Evolutionary conservation across 169 alveolate species (phyloP).

Genomic region (Cyclospora cayetanensis): DNA sequence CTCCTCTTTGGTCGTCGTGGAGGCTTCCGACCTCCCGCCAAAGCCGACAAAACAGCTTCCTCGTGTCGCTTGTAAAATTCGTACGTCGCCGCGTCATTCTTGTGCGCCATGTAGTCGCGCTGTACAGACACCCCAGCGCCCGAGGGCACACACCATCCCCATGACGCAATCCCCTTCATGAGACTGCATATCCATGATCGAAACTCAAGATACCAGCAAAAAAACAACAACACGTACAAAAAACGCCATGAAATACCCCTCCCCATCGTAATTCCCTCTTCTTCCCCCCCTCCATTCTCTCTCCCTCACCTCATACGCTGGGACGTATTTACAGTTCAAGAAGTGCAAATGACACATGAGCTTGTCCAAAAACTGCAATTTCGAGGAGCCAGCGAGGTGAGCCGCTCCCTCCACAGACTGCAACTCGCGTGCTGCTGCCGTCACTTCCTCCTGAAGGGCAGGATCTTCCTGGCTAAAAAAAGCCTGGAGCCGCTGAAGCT

Average conservation of each 20-base stretch:
- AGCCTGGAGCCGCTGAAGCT: conserved; percentile 69
- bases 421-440: conserved; percentile 75
- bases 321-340: conserved; percentile 77
- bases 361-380: conserved; percentile 89
- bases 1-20: conserved; percentile 60
- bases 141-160: no score
- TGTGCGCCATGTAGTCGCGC: conserved; percentile 56
- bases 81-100: conserved; percentile 62
- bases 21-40: conserved; percentile 73
- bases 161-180: no score
- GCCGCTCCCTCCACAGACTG: conserved; percentile 81
- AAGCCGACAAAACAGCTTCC: conserved; percentile 72
- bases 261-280: neutral
- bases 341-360: conserved; percentile 87
- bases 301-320: conserved; percentile 77
- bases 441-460: conserved; percentile 71
- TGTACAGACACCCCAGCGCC: neutral
- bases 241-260: neutral
- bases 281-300: neutral
- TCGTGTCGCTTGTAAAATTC: conserved; percentile 74
- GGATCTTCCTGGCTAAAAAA: conserved; percentile 59
- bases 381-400: conserved; percentile 87
- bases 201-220: neutral
- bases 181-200: no score
- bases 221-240: neutral